Evolutionary conservation across 2,329 filamentous ascomycete species (phyloP), one percentile per base, ranked within the genome.

Genomic region (Paramyrothecium roridum): DNA sequence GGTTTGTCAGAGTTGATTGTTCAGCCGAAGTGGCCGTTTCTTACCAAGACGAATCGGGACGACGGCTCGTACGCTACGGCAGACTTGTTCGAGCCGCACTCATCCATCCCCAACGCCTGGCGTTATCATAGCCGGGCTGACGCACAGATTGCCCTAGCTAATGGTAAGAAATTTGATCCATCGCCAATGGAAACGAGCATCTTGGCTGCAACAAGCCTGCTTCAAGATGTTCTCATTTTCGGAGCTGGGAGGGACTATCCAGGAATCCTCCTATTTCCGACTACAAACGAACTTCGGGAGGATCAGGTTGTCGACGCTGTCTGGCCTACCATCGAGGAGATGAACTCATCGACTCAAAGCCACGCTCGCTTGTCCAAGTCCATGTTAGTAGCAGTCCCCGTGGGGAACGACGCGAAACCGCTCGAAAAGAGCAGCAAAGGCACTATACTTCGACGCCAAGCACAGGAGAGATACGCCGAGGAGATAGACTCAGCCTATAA

Each of bases 111-210:
- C 1, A 70, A 80, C 53, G 82, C 83, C 0, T 89, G 85, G 85
- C 76, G 78, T 34, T 88, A 88, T 61, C 77, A 86, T 53, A 83
- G 81, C 1, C 74, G 86, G 43, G 78, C 79, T 1, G 87, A 89
- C 60, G 78, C 82, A 3, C 84, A 84, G 52, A 76, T 89, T 37
- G 82, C 81, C 0, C 74, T 89, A 3, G 72, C 82, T 11, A 89
- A 85, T 8, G 86, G 86, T 2, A 88, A 88, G 72, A 89, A 89
- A 60, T 87, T 89, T 57, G 84, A 88, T 60, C 85, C 86, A 1
- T 79, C 80, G 2, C 80, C 82, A 0, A 65, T 88, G 3, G 86
- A 89, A 65, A 79, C 76, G 2, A 75, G 73, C 1, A 76, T 88
- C 4, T 67, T 76, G 1, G 72, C 76, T 1, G 77, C 76, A 0